Evolutionary conservation across 345 rosid species (phyloP).

Genomic region (Linum tenue): DNA sequence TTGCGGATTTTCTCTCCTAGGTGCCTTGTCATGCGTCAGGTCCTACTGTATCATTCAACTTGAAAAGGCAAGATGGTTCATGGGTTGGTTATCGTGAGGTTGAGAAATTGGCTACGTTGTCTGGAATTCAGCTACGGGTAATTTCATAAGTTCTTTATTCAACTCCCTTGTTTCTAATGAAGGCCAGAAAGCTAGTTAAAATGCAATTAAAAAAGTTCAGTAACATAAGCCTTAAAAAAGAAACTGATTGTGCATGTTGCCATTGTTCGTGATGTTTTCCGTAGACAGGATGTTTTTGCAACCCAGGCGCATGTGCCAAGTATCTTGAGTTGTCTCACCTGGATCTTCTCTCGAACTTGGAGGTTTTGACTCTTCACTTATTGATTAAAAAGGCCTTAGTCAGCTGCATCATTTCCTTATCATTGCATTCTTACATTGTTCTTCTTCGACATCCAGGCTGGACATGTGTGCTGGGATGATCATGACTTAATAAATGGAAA

Average conservation of each 20-base stretch:
- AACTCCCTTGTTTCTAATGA: background rate
- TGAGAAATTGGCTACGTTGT: conserved; percentile 89
- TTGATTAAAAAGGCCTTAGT: background rate
- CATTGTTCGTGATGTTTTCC: conserved; percentile 24
- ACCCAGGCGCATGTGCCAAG: conserved; percentile 98
- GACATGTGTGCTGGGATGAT: conserved; percentile 98
- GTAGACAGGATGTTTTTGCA: conserved; percentile 99
- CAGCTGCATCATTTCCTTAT: conserved; percentile 2
- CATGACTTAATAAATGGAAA: conserved; percentile 73
- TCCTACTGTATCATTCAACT: conserved; percentile 66
- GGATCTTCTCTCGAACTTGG: conserved; percentile 74
- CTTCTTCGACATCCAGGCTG: conserved; percentile 44
- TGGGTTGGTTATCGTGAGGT: conserved; percentile 95
- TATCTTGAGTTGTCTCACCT: conserved; percentile 76
- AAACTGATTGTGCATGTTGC: conserved; percentile 14
- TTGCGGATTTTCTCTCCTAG: conserved; percentile 30
- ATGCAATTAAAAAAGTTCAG: background rate
- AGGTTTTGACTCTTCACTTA: conserved; percentile 33
- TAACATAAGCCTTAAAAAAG: background rate
- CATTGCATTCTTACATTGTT: conserved; percentile 6
- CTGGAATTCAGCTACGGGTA: conserved; percentile 95
- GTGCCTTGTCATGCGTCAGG: conserved; percentile 39
- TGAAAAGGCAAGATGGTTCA: conserved; percentile 84
- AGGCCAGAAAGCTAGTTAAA: background rate
- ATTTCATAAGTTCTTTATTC: conserved; percentile 12